phyloP scores from a whole-genome alignment of 2,329 filamentous ascomycete genomes.

The Aspergillus sp. region DNA sequence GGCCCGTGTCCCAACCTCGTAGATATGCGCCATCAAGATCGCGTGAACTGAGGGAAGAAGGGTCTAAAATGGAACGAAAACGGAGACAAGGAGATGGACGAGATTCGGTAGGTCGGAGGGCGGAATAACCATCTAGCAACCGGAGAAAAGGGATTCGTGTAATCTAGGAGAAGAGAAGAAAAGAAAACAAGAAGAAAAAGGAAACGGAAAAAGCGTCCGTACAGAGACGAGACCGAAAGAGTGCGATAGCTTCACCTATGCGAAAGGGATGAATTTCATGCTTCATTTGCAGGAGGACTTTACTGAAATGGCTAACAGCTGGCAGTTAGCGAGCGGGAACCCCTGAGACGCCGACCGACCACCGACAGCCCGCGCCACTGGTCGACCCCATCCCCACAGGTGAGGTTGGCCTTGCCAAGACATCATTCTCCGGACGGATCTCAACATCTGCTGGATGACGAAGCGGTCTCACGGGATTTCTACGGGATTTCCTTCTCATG shows the following conservation, averaged over 20 bases:
- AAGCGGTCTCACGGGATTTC: background rate
- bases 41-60: background rate
- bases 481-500: background rate
- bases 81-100: constrained; percentile 17
- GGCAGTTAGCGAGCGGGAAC: constrained; percentile 31
- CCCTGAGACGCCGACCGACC: constrained; percentile 23
- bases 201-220: constrained; percentile 2
- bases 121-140: constrained; percentile 28
- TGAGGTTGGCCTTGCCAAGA: constrained; percentile 14
- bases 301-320: constrained; percentile 26
- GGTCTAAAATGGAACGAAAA: constrained; percentile 8
- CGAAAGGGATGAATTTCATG: constrained; percentile 13
- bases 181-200: constrained; percentile 7
- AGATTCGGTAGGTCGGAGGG: background rate
- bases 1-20: constrained; percentile 93
- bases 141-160: constrained; percentile 12
- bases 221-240: constrained; percentile 4
- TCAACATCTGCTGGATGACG: background rate
- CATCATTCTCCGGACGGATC: background rate
- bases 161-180: constrained; percentile 8
- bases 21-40: constrained; percentile 73
- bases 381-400: constrained; percentile 20
- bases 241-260: constrained; percentile 1
- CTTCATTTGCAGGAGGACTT: constrained; percentile 13
- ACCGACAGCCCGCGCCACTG: constrained; percentile 22